Base-by-base conservation (phyloP, 2,329 filamentous ascomycete species). In the Neofusicoccum sp. region DNA sequence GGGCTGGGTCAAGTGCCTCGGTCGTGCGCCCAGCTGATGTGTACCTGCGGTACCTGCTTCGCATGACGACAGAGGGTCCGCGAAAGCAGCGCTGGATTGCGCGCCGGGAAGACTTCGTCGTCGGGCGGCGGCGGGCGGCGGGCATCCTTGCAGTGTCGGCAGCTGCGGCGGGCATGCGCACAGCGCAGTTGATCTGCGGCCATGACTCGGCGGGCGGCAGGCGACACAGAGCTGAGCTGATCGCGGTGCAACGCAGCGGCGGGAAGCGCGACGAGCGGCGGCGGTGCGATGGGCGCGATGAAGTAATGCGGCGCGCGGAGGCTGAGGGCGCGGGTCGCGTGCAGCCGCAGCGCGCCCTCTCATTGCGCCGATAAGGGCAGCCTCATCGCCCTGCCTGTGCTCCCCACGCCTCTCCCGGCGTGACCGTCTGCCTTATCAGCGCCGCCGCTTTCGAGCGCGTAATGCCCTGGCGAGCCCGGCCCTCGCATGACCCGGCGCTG, bases 261-360 rank as follows among this genome's bases (percentile, higher is more conserved):
- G 31, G 3, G 31, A 22, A 50, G 48, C 31, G 31, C 48, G 8
- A 37, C n/a, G n/a, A n/a, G n/a, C n/a, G n/a, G n/a, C n/a, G n/a
- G n/a, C n/a, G 16, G 6, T 11, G n/a, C n/a, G 33, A 8, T 16
- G n/a, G 9, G n/a, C 16, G 31, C 16, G 31, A 52, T 52, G 48
- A 28, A 37, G 48, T 52, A 37, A 52, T 37, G n/a, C 7, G 29
- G 11, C 45, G 29, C n/a, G 47, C 12, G 28, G 48, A 52, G 48
- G 48, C 48, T 52, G 48, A 52, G 33, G 48, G n/a, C 48, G 48
- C 33, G 14, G 36, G 41, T 43, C 41, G 41, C 41, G 48, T 34
- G 48, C n/a, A 36, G 48, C 48, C 9, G 48, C 8, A 34, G 31
- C 48, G 48, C 16, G 48, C n/a, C n/a, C 48, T 52, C n/a, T 52